Evolutionary conservation across 495 filamentous ascomycete genomes (phyloP).

Genomic region (Choiromyces venosus): DNA sequence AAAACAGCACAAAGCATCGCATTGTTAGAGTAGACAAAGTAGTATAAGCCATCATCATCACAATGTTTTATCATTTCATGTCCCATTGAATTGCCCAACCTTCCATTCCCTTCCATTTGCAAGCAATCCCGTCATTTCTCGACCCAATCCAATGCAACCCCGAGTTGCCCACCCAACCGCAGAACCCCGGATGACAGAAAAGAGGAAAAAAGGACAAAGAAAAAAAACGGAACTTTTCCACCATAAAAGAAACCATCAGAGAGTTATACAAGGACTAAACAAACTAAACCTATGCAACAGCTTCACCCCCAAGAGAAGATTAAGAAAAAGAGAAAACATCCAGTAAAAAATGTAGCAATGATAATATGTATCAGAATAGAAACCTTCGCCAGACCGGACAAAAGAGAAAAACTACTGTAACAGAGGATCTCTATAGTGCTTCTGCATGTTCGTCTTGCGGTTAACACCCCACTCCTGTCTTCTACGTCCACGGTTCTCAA

Average conservation of each 20-base stretch:
- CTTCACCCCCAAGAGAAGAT: not conserved
- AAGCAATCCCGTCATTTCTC: not conserved
- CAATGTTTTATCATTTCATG: not conserved
- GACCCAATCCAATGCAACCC: not conserved
- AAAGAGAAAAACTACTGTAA: slow-evolving; percentile 20
- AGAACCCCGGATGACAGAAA: not conserved
- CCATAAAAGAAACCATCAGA: not conserved
- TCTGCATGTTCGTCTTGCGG: slow-evolving; percentile 62
- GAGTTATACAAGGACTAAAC: not conserved
- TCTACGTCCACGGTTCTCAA: slow-evolving; percentile 55
- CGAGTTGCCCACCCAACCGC: not conserved
- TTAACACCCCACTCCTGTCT: slow-evolving; percentile 60
- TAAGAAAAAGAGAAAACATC: not conserved
- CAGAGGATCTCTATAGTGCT: slow-evolving; percentile 64
- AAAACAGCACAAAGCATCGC: not conserved
- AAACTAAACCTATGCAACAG: not conserved
- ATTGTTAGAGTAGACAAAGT: not conserved
- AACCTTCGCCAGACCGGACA: not conserved
- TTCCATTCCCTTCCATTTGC: not conserved
- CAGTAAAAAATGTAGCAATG: not conserved
- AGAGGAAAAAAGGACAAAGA: not conserved
- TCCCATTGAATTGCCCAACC: not conserved
- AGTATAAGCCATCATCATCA: not conserved
- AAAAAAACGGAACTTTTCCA: not conserved
- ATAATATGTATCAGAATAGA: slow-evolving; percentile 2